Evolutionary conservation across 208 protist genomes (phyloP).

Genomic region (Leishmania gerbilli): DNA sequence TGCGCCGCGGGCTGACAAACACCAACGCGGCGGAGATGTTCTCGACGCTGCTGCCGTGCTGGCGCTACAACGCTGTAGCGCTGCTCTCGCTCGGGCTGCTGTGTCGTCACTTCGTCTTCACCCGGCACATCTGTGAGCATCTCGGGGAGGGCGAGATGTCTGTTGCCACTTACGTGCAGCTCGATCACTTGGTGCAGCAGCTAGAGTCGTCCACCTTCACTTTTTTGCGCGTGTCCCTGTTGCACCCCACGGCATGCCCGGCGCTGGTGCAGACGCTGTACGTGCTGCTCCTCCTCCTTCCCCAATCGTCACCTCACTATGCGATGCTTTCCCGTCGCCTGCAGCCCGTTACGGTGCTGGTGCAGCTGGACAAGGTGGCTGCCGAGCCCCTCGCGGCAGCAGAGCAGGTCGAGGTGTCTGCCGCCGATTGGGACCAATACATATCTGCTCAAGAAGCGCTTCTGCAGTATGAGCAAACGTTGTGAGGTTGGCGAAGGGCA

Average conservation of each 20-base stretch:
- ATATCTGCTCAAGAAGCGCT: conserved; percentile 22
- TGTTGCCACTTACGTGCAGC: conserved; percentile 90
- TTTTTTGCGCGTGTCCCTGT: conserved; percentile 89
- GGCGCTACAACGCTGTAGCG: conserved; percentile 92
- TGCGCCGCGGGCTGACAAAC: conserved; percentile 47
- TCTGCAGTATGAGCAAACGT: conserved; percentile 19
- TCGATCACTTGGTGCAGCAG: conserved; percentile 97
- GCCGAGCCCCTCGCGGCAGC: not conserved
- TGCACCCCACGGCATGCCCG: conserved; percentile 81
- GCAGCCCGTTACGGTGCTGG: conserved; percentile 35
- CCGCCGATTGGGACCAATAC: conserved; percentile 18
- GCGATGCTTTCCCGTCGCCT: conserved; percentile 49
- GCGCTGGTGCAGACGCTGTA: conserved; percentile 94
- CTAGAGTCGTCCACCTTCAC: conserved; percentile 96
- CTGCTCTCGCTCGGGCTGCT: conserved; percentile 93
- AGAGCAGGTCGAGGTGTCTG: not conserved
- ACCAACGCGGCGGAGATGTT: conserved; percentile 37
- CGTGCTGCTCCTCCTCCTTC: conserved; percentile 97
- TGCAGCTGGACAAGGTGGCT: conserved; percentile 28
- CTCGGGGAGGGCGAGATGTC: conserved; percentile 90
- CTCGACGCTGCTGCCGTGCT: conserved; percentile 69
- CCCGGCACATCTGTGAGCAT: conserved; percentile 52
- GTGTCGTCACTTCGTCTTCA: conserved; percentile 83
- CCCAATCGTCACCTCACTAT: conserved; percentile 92
- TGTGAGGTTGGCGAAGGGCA: not conserved